Evolutionary conservation across 345 rosid genomes (phyloP).

Genomic region (Syzygium grande): DNA sequence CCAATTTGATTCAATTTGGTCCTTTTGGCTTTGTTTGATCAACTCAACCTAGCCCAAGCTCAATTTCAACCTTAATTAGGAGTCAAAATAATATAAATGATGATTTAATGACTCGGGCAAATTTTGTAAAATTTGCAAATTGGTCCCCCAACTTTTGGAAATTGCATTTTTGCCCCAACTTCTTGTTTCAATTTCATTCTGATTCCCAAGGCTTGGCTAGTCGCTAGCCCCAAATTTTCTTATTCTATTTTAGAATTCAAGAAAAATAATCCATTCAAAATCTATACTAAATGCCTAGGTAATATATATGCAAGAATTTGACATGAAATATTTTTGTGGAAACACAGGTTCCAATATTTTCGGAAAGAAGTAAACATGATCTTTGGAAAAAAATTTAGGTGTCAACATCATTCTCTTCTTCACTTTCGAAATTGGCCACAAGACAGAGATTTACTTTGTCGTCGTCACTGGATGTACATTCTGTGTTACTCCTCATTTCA

Average conservation of each 20-base stretch:
- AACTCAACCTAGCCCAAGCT: fast-evolving
- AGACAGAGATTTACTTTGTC: too few relatives aligned
- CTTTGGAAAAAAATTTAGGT: too few relatives aligned
- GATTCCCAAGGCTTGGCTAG: not conserved
- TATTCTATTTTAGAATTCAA: not conserved
- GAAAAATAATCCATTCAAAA: not conserved
- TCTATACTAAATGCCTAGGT: not conserved
- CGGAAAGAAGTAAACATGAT: too few relatives aligned
- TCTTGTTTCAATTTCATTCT: not conserved
- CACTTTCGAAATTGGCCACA: too few relatives aligned
- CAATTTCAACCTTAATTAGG: fast-evolving
- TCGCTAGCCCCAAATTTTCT: not conserved
- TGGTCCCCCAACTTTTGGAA: not conserved
- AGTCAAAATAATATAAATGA: not conserved
- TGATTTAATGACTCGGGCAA: fast-evolving
- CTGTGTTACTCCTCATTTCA: too few relatives aligned
- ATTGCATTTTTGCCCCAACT: not conserved
- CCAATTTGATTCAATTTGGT: not conserved
- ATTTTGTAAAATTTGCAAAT: not conserved
- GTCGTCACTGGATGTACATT: too few relatives aligned
- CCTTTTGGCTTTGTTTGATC: not conserved
- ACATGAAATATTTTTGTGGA: too few relatives aligned
- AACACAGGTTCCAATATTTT: too few relatives aligned
- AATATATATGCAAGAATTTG: not conserved
- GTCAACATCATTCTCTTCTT: too few relatives aligned